Evolutionary conservation across 768 basidiomycete genomes (phyloP).

Genomic region (Russula foetens): DNA sequence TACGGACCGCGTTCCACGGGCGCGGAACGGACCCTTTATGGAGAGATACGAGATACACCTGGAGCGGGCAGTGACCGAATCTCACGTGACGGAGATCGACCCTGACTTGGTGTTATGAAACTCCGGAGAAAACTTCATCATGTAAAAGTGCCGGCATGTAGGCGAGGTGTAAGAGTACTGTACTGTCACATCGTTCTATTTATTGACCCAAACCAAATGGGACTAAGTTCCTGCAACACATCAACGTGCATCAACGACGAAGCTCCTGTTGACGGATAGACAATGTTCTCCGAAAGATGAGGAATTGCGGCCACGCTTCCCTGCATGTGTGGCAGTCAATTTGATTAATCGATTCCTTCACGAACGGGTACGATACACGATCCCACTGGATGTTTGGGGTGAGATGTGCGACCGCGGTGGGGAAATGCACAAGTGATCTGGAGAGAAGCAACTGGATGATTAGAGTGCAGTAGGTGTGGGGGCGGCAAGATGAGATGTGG

Average conservation of each 20-base stretch:
- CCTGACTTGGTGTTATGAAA: conserved; percentile 3
- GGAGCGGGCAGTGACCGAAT: not conserved
- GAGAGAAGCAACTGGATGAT: not conserved
- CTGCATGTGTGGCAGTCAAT: not conserved
- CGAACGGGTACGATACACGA: not conserved
- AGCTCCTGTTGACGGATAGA: not conserved
- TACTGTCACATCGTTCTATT: too few relatives aligned
- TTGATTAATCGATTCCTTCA: not conserved
- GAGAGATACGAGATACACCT: conserved; percentile 5
- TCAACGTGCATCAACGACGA: too few relatives aligned
- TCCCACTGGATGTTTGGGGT: not conserved
- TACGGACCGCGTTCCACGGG: not conserved
- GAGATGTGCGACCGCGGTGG: not conserved
- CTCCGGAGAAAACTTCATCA: not conserved
- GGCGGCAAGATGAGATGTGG: too few relatives aligned
- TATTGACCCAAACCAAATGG: too few relatives aligned
- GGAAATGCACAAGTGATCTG: not conserved
- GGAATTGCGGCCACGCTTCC: not conserved
- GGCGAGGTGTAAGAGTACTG: not conserved
- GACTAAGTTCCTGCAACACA: too few relatives aligned
- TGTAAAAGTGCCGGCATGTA: not conserved
- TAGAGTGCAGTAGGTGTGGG: too few relatives aligned
- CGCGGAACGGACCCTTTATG: not conserved
- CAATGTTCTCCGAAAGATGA: not conserved
- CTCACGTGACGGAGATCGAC: not conserved